Conservation (phyloP, 2,329 filamentous ascomycete species). For the Stachybotrys chlorohalonatus region DNA sequence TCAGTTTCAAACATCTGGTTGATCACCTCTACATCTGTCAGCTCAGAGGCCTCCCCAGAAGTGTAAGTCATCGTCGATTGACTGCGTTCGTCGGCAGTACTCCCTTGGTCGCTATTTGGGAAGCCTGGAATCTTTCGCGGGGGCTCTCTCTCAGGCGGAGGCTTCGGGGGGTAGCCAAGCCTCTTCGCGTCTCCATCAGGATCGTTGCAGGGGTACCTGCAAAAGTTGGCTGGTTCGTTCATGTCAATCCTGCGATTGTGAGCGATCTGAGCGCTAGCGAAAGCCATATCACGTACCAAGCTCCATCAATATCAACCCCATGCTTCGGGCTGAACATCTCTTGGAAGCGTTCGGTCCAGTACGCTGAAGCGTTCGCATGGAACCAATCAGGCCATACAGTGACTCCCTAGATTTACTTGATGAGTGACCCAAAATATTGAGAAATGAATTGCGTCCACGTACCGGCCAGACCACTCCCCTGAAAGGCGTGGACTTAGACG, state of each 20-base stretch:
- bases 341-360: constrained; percentile 58
- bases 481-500: constrained; percentile 31
- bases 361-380: constrained; percentile 47
- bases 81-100: background rate
- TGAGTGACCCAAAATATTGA: background rate
- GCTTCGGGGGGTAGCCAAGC: background rate
- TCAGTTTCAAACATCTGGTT: background rate
- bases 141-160: constrained; percentile 1
- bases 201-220: constrained; percentile 6
- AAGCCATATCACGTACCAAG: constrained; percentile 29
- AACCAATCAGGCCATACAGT: constrained; percentile 71
- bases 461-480: constrained; percentile 62
- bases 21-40: background rate
- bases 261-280: background rate
- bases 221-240: constrained; percentile 28
- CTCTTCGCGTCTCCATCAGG: constrained; percentile 1
- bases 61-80: background rate
- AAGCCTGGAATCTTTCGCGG: constrained; percentile 3
- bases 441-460: background rate
- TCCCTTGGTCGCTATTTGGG: background rate
- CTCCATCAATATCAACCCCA: constrained; percentile 63
- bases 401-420: constrained; percentile 31
- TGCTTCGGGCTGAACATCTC: constrained; percentile 50
- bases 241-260: constrained; percentile 49
- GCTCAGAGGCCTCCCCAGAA: background rate